A percentile compares a stretch with the other conserved stretches of the same genome.
These are phyloP conservation scores for Psidium guajava DNA, from an alignment of 345 rosid species.

Conservation along the genomic window DNA sequence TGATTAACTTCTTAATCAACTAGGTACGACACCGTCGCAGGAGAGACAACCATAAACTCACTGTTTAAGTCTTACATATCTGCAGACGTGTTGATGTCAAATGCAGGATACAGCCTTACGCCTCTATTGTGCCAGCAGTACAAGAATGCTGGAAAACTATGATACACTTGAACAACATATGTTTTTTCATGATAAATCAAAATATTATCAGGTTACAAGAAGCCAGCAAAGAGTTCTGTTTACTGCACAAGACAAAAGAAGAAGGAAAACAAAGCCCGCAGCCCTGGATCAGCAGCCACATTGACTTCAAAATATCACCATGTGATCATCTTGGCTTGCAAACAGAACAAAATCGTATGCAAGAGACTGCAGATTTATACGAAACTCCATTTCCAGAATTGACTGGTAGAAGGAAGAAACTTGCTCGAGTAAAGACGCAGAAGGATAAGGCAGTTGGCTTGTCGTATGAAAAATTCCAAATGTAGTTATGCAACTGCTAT, in stretches of 20 bases:
- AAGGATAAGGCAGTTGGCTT: neutral
- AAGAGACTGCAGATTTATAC: neutral
- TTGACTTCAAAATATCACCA: neutral
- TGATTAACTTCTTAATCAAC: neutral
- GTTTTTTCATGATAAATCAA: neutral
- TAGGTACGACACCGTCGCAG: neutral
- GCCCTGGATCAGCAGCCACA: neutral
- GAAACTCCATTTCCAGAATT: neutral
- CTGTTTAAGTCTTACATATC: neutral
- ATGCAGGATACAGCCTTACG: neutral
- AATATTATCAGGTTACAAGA: neutral
- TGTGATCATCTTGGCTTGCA: neutral
- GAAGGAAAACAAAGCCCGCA: neutral
- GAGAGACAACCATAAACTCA: neutral
- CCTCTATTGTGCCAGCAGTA: neutral
- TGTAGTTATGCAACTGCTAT: conserved; percentile 31
- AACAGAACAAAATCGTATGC: neutral
- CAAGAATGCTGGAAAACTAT: neutral
- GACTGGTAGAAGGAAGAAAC: neutral
- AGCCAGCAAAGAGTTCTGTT: neutral
- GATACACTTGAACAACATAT: neutral
- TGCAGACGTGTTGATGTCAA: neutral
- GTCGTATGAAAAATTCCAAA: neutral
- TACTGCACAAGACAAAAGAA: neutral
- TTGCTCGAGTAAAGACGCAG: neutral